Evolutionary conservation across 2,329 filamentous ascomycete species (phyloP), one percentile per base, ranked within the genome.

Genomic region (Botryotinia convoluta): DNA sequence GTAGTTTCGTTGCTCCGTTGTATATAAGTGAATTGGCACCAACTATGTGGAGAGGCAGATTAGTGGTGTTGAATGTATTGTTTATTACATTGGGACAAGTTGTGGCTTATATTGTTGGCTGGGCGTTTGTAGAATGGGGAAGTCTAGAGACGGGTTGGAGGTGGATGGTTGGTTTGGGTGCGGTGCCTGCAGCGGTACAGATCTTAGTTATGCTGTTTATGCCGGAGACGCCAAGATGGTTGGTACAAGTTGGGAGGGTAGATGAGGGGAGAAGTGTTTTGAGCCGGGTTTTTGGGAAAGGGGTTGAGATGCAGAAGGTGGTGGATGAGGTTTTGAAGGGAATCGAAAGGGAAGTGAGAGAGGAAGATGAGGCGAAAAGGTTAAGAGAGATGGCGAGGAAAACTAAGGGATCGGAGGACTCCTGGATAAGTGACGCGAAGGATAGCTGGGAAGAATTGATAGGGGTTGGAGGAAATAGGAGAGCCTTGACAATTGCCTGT

Each of bases 41-140:
- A 0, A 89, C 93, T 2, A 86, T 89, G 35, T 89, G 92, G 74
- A 86, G 95, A 72, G 95, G 95, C 22, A 85, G 92, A 59, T 84
- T 98, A 59, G 92, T 98, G 6, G 97, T 94, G 1, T 88, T 96
- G 72, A 91, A 93, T 74, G 90, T 92, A 39, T 84, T 98, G 35
- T 94, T 97, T 77, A 91, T 98, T 73, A 97, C 95, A 0, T 85
- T 93, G 18, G 95, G 95, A 0, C 95, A 98, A 83, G 93, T 97
- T 2, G 88, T 97, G 32, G 95, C 95, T 3, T 98, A 98, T 82
- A 81, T 97, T 2, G 84, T 94, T 10, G 95, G 95, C 1, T 97
- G 93, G 92, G 82, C 86, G 0, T 91, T 97, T 64, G 87, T 89
- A 9, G 86, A 87, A 72, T 84, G 85, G 73, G 87, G 85, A 0